Base-by-base conservation (phyloP, 345 rosid genomes). In the Turnera subulata region DNA sequence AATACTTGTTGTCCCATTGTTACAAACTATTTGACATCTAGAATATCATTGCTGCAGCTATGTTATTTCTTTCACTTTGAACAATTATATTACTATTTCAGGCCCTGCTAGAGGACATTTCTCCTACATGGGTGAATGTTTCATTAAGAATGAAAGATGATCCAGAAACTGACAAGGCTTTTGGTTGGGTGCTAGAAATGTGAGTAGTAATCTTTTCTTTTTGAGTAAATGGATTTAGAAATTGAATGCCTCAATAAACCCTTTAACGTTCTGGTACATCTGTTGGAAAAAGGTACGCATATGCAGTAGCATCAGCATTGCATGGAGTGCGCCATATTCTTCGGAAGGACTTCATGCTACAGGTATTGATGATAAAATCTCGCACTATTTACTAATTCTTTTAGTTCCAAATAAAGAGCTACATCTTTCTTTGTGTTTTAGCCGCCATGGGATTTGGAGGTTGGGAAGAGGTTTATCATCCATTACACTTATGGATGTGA, bases 181-280 rank as follows among this genome's bases (percentile, higher is more conserved):
- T 94, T 72, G 99, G 99, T 70, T 94, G 99, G 99, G 97, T 94
- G 53, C 74, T 90, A 42, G 99, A 94, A 84, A 94, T 90, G 99
- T 94, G 75, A 87, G 93, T 61, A 56, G 18, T 49, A 11, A 17
- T 52, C 38, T 23, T 50, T 68, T 58, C 56, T 40, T 16, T 46
- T 62, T 63, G 56, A 16, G 39, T 32, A 56, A 55, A 55, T 53
- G 24, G 13, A 14, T 63, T 44, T 68, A 11, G 52, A 61, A 54
- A 33, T 37, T 37, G 24, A 33, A 18, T 24, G 23, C 37, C 51
- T 55, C 52, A 65, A 38, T n/a, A 4, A 16, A 20, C 55, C 13
- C 33, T 46, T 44, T 48, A 16, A 35, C 58, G 12, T 55, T 65
- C 26, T 26, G 44, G 13, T 26, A 23, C 69, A 40, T 68, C 53